Conservation (phyloP, 768 basidiomycete species). For the Calocera viscosa region DNA sequence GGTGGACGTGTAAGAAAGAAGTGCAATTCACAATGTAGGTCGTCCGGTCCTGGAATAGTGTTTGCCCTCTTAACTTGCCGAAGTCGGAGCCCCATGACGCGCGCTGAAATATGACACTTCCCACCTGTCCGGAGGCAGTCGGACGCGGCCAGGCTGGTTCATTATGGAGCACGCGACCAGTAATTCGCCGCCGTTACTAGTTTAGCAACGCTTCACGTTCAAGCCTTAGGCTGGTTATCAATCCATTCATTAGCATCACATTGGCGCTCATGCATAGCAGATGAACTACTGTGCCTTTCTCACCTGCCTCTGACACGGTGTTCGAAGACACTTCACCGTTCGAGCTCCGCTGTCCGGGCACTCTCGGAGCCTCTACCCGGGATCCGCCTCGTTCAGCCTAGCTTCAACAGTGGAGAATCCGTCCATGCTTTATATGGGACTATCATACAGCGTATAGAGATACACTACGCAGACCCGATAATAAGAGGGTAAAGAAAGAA, state of each 20-base stretch:
- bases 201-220: no score
- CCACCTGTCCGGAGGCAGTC: neutral
- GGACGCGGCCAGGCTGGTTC: neutral
- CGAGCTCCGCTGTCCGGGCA: neutral
- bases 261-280: no score
- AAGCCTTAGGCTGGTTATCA: no score
- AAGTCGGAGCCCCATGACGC: neutral
- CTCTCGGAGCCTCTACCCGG: neutral
- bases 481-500: neutral
- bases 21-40: neutral
- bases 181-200: neutral
- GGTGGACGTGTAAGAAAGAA: neutral
- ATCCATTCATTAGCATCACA: no score
- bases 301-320: no score
- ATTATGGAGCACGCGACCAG: neutral
- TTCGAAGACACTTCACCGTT: no score
- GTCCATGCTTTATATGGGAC: neutral
- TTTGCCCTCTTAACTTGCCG: no score
- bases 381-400: neutral
- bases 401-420: neutral
- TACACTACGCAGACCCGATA: neutral
- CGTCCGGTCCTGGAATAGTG: no score
- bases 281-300: no score
- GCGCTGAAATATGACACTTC: neutral
- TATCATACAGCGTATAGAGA: slow-evolving; percentile 3